Conservation (phyloP, 768 basidiomycete genomes). For the Vararia minispora region DNA sequence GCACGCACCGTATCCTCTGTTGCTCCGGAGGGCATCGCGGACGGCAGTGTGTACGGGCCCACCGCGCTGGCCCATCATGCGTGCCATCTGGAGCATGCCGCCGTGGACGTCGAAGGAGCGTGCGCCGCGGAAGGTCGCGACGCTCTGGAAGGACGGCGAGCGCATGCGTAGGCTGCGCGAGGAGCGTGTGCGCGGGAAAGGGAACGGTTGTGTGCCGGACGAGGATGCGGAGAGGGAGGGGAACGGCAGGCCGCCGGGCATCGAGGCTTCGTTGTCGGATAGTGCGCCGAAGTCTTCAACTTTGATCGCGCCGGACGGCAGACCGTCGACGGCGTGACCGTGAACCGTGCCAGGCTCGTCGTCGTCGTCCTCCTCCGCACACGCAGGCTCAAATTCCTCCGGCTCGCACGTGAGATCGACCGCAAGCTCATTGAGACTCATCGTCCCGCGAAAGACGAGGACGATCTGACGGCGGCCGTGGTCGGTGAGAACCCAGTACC, state of each 20-base stretch:
- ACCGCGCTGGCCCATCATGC: slow-evolving; percentile 64
- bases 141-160: slow-evolving; percentile 10
- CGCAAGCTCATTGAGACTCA: slow-evolving; percentile 81
- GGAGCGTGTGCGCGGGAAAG: not conserved
- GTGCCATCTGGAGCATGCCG: slow-evolving; percentile 73
- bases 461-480: slow-evolving; percentile 65
- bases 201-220: too few species aligned
- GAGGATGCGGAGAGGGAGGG: too few species aligned
- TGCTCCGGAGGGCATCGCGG: slow-evolving; percentile 51
- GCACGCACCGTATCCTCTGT: slow-evolving; percentile 60
- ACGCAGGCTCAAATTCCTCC: slow-evolving; percentile 40
- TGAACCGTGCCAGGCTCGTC: slow-evolving; percentile 11
- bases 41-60: slow-evolving; percentile 73
- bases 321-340: slow-evolving; percentile 16
- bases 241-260: slow-evolving; percentile 1
- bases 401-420: slow-evolving; percentile 79
- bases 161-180: slow-evolving; percentile 4
- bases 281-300: not conserved
- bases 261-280: not conserved
- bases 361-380: slow-evolving; percentile 14
- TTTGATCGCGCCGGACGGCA: not conserved
- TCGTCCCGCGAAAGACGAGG: slow-evolving; percentile 55
- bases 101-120: slow-evolving; percentile 56
- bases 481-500: slow-evolving; percentile 82
- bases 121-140: slow-evolving; percentile 14